Conservation (phyloP, 176 grass and related monocot genomes). For the Tuctoria greenei region DNA sequence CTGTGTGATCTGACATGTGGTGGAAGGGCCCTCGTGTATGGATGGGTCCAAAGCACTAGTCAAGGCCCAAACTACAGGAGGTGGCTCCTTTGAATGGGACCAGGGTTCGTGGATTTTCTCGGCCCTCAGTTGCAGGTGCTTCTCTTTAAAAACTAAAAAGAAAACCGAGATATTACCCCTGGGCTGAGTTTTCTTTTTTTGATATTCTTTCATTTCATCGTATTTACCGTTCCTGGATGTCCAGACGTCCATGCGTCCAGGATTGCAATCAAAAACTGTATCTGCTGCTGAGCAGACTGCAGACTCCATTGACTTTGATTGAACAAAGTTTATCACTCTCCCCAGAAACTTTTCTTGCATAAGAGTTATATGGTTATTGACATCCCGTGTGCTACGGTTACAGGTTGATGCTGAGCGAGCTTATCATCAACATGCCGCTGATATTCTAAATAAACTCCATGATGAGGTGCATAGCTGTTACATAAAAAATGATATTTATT, state of each 20-base stretch:
- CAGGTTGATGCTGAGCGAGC: conserved; percentile 96
- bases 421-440: conserved; percentile 87
- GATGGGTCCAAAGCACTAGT: no score
- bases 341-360: conserved; percentile 22
- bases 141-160: no score
- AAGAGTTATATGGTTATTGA: conserved; percentile 11
- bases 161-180: no score
- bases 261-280: conserved; percentile 10
- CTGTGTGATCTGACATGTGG: no score
- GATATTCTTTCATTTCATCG: conserved; percentile 12
- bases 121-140: no score
- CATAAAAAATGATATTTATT: conserved; percentile 10
- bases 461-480: conserved; percentile 65
- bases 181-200: neutral
- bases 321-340: conserved; percentile 14
- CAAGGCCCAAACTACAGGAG: no score
- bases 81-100: no score
- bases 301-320: neutral
- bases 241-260: neutral
- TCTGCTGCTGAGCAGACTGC: conserved; percentile 2
- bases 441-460: conserved; percentile 89
- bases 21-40: no score
- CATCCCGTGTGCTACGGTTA: conserved; percentile 12
- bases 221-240: conserved; percentile 25
- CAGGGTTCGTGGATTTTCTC: no score